These are phyloP conservation scores for Syzygium grande DNA, from an alignment of 345 rosid species.

Conservation along the genomic window DNA sequence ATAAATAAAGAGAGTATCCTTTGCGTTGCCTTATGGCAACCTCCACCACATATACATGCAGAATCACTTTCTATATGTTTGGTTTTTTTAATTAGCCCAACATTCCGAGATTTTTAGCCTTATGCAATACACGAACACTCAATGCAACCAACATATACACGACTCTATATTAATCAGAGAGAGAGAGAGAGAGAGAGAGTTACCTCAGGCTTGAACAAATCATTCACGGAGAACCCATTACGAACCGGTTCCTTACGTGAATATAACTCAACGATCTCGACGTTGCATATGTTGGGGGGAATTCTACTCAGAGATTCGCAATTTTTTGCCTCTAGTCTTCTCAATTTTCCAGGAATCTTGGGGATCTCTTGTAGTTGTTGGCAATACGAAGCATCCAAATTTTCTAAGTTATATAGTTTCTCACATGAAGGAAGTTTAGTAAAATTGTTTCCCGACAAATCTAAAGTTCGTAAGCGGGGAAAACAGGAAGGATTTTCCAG, in stretches of 20 bases:
- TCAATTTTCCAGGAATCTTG: neutral
- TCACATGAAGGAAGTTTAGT: neutral
- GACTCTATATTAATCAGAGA: no score
- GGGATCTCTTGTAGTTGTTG: neutral
- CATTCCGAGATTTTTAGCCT: no score
- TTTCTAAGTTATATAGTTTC: fast-evolving
- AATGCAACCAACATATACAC: no score
- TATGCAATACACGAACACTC: no score
- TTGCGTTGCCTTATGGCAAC: neutral
- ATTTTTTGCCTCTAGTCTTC: fast-evolving
- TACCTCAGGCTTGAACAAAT: neutral
- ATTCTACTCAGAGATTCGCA: neutral
- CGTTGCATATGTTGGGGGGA: neutral
- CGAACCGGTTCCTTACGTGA: fast-evolving
- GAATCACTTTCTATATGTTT: neutral
- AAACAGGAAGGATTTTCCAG: neutral
- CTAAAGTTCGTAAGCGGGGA: fast-evolving
- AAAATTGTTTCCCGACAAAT: fast-evolving
- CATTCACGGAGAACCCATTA: fast-evolving
- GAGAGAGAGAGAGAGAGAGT: neutral
- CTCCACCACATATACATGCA: neutral
- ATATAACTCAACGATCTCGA: fast-evolving
- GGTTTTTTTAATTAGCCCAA: neutral
- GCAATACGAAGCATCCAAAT: fast-evolving
- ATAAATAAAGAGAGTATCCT: no score